Percentiles rank a stretch among this genome's conserved stretches.
phyloP scores from a whole-genome alignment of 2,329 filamentous ascomycete species.

The Rhynchosporium graminicola region DNA sequence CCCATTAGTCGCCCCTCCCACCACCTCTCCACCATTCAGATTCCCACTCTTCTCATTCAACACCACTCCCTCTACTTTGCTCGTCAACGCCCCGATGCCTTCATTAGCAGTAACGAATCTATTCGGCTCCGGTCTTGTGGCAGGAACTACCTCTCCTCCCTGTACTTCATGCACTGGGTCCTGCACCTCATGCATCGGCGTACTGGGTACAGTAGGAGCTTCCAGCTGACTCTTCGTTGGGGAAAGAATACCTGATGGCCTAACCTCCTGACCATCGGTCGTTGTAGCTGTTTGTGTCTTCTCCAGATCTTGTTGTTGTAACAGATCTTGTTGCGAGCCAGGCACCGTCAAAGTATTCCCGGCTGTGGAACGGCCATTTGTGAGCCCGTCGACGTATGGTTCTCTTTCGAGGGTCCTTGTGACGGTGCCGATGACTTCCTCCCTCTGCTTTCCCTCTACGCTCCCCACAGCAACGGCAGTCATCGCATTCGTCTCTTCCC shows the following conservation, averaged over 20 bases:
- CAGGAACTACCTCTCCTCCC: slow-evolving; percentile 26
- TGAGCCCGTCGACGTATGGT: background rate
- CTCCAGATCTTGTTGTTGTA: background rate
- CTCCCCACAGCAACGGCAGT: slow-evolving; percentile 57
- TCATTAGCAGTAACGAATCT: slow-evolving; percentile 34
- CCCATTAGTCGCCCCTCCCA: background rate
- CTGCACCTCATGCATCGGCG: slow-evolving; percentile 19
- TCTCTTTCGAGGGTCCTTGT: slow-evolving; percentile 18
- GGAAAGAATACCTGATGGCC: background rate
- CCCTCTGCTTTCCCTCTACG: slow-evolving; percentile 47
- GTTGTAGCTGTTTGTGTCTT: background rate
- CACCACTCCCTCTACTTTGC: slow-evolving; percentile 9
- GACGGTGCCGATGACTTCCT: slow-evolving; percentile 42
- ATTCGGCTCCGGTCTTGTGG: slow-evolving; percentile 30
- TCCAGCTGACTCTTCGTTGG: slow-evolving; percentile 8
- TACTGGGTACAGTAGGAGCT: slow-evolving; percentile 3
- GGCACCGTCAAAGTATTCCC: background rate
- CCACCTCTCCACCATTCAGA: slow-evolving; percentile 8
- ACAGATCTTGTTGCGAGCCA: no score
- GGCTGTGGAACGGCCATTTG: slow-evolving; percentile 14
- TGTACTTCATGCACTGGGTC: background rate
- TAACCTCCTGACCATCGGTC: background rate
- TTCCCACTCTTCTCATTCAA: slow-evolving; percentile 29
- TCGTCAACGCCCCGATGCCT: slow-evolving; percentile 16
- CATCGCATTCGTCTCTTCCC: slow-evolving; percentile 42